A percentile compares a stretch with the other conserved stretches of the same genome.
phyloP scores from a whole-genome alignment of 768 basidiomycete genomes.

The Suillus lakei region DNA sequence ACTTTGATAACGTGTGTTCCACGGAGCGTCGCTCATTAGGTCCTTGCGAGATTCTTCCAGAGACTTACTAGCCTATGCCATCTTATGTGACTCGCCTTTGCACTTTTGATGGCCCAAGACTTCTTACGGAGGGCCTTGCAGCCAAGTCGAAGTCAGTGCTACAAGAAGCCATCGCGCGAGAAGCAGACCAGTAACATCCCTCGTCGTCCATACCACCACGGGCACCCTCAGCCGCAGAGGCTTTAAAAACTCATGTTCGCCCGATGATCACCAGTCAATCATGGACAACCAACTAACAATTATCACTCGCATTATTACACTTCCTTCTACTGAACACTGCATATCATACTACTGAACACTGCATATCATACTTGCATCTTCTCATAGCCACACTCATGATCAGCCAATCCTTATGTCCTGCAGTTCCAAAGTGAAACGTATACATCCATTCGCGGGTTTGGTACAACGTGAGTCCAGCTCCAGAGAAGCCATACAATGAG shows the following conservation, averaged over 20 bases:
- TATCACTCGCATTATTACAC: background rate
- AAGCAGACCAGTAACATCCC: conserved; percentile 22
- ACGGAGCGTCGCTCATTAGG: conserved; percentile 1
- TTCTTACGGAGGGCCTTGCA: conserved; percentile 71
- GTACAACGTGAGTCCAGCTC: conserved; percentile 1
- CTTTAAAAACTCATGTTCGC: background rate
- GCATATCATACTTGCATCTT: background rate
- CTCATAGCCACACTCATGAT: background rate
- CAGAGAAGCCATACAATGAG: background rate
- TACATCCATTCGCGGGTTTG: background rate
- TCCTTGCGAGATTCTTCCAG: conserved; percentile 56
- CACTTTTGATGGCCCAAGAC: conserved; percentile 72
- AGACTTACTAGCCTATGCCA: conserved; percentile 86
- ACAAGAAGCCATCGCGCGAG: conserved; percentile 35
- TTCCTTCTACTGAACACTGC: no score
- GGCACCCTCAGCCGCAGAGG: background rate
- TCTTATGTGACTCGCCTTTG: conserved; percentile 80
- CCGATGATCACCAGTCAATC: background rate
- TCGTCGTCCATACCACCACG: background rate
- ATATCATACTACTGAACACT: background rate
- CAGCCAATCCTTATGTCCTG: background rate
- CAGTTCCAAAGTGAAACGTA: background rate
- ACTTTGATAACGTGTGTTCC: conserved; percentile 13
- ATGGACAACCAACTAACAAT: background rate
- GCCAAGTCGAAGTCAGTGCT: conserved; percentile 48